Conservation (phyloP, 345 rosid species). For the Eucalyptus regnans region DNA sequence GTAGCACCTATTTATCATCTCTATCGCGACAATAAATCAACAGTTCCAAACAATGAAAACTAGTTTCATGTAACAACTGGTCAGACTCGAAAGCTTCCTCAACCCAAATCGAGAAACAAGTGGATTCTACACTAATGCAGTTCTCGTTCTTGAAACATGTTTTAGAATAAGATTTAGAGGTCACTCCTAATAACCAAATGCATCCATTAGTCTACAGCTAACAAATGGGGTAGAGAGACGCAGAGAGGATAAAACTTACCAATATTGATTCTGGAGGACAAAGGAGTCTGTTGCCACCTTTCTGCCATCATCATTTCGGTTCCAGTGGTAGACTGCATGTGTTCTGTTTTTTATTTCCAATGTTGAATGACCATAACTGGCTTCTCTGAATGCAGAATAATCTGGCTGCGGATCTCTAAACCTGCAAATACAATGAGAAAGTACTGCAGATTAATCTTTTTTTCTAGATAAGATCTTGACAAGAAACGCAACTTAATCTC, state of each 20-base stretch:
- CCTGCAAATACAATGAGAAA: slow-evolving; percentile 13
- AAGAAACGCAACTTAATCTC: not conserved
- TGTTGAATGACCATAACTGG: slow-evolving; percentile 89
- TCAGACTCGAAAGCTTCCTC: not conserved
- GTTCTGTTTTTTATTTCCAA: slow-evolving; percentile 78
- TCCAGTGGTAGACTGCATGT: slow-evolving; percentile 87
- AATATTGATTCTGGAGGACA: slow-evolving; percentile 57
- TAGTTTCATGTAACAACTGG: not conserved
- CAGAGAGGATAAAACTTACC: slow-evolving; percentile 25
- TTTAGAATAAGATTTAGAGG: not conserved
- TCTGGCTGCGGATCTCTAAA: slow-evolving; percentile 86
- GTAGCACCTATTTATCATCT: not conserved
- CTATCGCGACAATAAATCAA: not conserved
- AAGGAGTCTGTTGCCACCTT: slow-evolving; percentile 59
- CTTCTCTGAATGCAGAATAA: slow-evolving; percentile 92
- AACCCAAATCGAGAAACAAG: not conserved
- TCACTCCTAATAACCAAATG: not conserved
- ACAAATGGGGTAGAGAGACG: not conserved
- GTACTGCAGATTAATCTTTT: not conserved
- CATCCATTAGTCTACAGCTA: not conserved
- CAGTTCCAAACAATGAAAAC: not conserved
- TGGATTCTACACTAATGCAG: not conserved
- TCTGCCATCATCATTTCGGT: slow-evolving; percentile 85
- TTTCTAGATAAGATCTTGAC: not conserved
- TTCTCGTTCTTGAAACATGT: not conserved